Percentiles rank a stretch among this genome's conserved stretches.
Conservation (phyloP, 2,329 filamentous ascomycete genomes). For the Venturia pyrina region DNA sequence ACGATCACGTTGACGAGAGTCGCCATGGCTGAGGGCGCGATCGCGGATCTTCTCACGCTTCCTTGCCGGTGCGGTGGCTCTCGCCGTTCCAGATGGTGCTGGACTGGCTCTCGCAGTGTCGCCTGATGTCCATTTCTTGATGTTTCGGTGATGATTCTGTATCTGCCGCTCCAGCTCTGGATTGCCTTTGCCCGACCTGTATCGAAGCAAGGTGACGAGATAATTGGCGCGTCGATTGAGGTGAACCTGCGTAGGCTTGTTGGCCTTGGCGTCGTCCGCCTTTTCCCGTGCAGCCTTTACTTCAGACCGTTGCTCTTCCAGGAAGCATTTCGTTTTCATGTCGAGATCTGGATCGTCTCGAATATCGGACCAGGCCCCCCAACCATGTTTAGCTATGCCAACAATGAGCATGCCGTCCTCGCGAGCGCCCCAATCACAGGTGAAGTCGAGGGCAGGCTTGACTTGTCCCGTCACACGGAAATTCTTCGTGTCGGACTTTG, state of each 20-base stretch:
- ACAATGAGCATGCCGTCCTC: constrained; percentile 97
- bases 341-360: constrained; percentile 82
- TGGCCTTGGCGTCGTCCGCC: constrained; percentile 42
- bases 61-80: constrained; percentile 14
- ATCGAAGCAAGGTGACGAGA: constrained; percentile 84
- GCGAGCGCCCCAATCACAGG: constrained; percentile 79
- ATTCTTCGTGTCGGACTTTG: constrained; percentile 55
- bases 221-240: constrained; percentile 92
- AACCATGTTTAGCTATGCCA: constrained; percentile 86
- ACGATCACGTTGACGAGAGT: constrained; percentile 23
- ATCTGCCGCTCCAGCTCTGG: constrained; percentile 65
- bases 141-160: constrained; percentile 91
- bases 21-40: constrained; percentile 27
- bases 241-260: constrained; percentile 94
- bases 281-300: constrained; percentile 78
- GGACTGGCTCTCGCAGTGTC: constrained; percentile 1
- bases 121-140: constrained; percentile 6
- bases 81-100: neutral
- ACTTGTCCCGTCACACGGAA: constrained; percentile 88
- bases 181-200: constrained; percentile 59
- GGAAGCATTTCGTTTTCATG: constrained; percentile 82
- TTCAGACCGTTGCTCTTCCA: constrained; percentile 96
- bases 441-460: constrained; percentile 75
- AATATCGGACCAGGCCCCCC: constrained; percentile 91
- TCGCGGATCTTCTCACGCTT: constrained; percentile 28